Conservation (phyloP, 768 basidiomycete species). For the Lentinula aciculospora region DNA sequence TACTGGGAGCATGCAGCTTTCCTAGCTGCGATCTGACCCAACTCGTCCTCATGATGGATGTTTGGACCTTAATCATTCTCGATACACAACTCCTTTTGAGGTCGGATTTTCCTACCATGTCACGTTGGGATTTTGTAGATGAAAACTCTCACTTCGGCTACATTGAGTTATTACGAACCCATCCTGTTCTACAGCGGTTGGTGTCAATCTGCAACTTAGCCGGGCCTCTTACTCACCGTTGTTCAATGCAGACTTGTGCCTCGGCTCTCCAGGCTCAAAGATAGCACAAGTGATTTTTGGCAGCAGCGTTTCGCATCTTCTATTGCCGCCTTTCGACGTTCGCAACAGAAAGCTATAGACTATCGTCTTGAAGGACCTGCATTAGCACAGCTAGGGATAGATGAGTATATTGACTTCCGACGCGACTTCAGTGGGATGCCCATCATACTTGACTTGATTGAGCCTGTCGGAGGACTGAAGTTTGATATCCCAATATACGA, state of each 20-base stretch:
- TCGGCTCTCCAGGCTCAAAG: neutral
- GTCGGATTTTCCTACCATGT: conserved; percentile 8
- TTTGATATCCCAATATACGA: conserved; percentile 24
- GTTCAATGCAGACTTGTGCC: neutral
- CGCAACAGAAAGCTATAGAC: conserved; percentile 23
- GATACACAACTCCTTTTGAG: conserved; percentile 23
- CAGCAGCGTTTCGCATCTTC: conserved; percentile 11
- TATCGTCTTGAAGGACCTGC: conserved; percentile 19
- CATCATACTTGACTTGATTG: conserved; percentile 47
- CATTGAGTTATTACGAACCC: neutral
- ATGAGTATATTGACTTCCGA: conserved; percentile 40
- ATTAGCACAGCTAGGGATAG: conserved; percentile 37
- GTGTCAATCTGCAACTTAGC: neutral
- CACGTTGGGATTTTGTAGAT: conserved; percentile 15
- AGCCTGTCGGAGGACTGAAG: conserved; percentile 42
- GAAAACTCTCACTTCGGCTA: conserved; percentile 8
- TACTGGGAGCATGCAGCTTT: conserved; percentile 55
- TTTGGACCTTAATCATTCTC: conserved; percentile 37
- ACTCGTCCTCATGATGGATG: conserved; percentile 45
- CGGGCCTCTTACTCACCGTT: neutral
- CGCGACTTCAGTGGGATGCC: conserved; percentile 43
- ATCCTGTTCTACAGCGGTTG: neutral
- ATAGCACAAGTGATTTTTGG: neutral
- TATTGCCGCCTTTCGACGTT: conserved; percentile 27
- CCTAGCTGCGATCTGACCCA: conserved; percentile 55